These are phyloP conservation scores for Trichoderma atroviride DNA, from an alignment of 2,329 filamentous ascomycete species.

Conservation along the genomic window DNA sequence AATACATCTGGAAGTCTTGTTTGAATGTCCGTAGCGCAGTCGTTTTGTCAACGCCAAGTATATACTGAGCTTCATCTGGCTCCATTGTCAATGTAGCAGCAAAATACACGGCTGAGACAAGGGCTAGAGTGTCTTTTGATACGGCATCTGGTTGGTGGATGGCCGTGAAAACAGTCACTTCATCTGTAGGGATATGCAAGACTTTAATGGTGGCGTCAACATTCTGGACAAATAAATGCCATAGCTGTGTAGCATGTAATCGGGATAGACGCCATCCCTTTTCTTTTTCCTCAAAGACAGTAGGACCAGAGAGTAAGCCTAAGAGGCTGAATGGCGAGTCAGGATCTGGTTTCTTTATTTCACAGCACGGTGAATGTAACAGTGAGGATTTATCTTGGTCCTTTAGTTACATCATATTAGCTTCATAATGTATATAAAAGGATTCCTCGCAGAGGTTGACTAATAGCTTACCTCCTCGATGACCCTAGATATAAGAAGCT, in stretches of 20 bases:
- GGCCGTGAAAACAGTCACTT: conserved; percentile 40
- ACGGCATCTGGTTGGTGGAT: conserved; percentile 36
- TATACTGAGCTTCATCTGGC: conserved; percentile 40
- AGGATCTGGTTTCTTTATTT: conserved; percentile 18
- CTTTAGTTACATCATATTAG: conserved; percentile 16
- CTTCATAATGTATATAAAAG: not conserved
- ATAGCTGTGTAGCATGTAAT: conserved; percentile 36
- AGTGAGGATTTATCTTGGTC: conserved; percentile 27
- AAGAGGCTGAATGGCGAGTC: conserved; percentile 39
- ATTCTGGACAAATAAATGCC: conserved; percentile 36
- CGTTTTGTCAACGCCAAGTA: conserved; percentile 33
- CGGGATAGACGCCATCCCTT: conserved; percentile 35
- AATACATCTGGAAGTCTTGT: conserved; percentile 42
- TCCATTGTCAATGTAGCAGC: conserved; percentile 47
- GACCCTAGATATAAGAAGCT: conserved; percentile 41
- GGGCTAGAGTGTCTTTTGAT: conserved; percentile 37
- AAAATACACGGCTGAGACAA: conserved; percentile 55
- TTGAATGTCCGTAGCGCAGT: conserved; percentile 37
- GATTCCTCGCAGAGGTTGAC: not conserved
- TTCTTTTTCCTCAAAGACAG: conserved; percentile 27
- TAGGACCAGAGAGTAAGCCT: conserved; percentile 38
- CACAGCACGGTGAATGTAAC: conserved; percentile 23
- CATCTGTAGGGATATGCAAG: conserved; percentile 37
- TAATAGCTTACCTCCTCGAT: conserved; percentile 38
- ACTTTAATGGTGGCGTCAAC: conserved; percentile 38